Base-by-base conservation (phyloP, 768 basidiomycete genomes). In the Chalciporus sphaerocephalus region DNA sequence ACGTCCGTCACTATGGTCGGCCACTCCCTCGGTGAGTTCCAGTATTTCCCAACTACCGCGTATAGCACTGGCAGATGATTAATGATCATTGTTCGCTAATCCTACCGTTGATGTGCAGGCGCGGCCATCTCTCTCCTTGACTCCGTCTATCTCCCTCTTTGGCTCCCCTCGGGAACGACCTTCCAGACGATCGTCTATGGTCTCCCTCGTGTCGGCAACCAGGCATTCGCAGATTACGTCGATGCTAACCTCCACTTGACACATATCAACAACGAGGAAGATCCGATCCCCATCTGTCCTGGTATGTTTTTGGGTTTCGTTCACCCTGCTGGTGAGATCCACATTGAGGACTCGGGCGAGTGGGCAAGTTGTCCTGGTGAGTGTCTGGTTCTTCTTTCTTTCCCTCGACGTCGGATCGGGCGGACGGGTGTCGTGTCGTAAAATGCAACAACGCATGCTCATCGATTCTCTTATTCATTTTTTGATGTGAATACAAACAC, bases 281-380 rank as follows among this genome's bases (percentile, higher is more conserved):
- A 75, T 42, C 59, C 64, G 0, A 51, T 75, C 15, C 74, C 74
- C 2, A 69, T 55, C 42, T 40, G 33, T 22, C 69, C 69, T 4
- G 56, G 58, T 6, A 56, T 33, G 51, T 69, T 68, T 60, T n/a
- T 74, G 43, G 72, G 60, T 16, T 76, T 61, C 41, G 61, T 57
- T 6, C 74, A 76, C 38, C 58, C 73, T 2, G 47, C 59, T 0
- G 72, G 73, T 7, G 74, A 76, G 46, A 60, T 69, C 3, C 74
- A 75, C 47, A 73, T 75, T 12, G 58, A 70, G 46, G 69, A 74
- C 33, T 69, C 66, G 3, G 69, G 67, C 0, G 59, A 64, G 15
- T 87, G 83, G 83, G 60, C 71, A 17, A 46, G 64, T 6, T 86
- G 84, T 50, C 72, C 80, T 5, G 78, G 80, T 71, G 28, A 22